Evolutionary conservation across 1,284 basidiomycete species (phyloP), one percentile per base, ranked within the genome.

Genomic region (Boletellus deceptivus): DNA sequence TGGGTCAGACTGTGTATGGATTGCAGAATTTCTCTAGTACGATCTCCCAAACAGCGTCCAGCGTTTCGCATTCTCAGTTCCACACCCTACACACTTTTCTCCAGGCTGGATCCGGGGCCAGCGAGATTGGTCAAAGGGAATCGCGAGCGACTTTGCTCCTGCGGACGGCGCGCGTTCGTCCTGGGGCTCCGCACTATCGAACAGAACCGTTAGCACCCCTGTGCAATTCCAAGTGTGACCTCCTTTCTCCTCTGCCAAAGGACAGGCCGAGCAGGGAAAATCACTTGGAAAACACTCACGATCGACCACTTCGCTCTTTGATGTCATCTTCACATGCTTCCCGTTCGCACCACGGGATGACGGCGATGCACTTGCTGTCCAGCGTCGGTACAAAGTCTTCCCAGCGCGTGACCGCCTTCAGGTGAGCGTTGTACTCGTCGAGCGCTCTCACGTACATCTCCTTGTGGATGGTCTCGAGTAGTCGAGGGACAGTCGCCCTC

Each of bases 131-230:
- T 98, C 92, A 68, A 96, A 96, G 16, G 97, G 96, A 75, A 99
- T 98, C 63, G 90, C 92, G 11, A 99, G 84, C 6, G 93, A 94
- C 73, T 99, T 99, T 55, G 97, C 97, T 47, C 96, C 96, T 31
- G 96, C 94, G n/a, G 93, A 96, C 1, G 96, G 97, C 18, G 95
- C 95, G 33, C 92, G 87, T 68, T 93, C 92, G 66, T 98, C 94
- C 63, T 91, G 87, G 20, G 89, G 89, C 66, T 89, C 92, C 48
- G 89, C 74, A 52, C 90, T 91, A 60, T 25, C 53, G 34, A 53
- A 49, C 53, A 52, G 7, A 4, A 29, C 17, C 11, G 17, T 58
- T 37, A 58, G 53, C 25, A 54, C 37, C 9, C 33, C 22, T 6
- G 49, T 5, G 29, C 29, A 3, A 22, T 22, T 22, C 22, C 4